Evolutionary conservation across 805 yeast genomes (phyloP).

Genomic region (Schwanniomyces pseudopolymorphus): DNA sequence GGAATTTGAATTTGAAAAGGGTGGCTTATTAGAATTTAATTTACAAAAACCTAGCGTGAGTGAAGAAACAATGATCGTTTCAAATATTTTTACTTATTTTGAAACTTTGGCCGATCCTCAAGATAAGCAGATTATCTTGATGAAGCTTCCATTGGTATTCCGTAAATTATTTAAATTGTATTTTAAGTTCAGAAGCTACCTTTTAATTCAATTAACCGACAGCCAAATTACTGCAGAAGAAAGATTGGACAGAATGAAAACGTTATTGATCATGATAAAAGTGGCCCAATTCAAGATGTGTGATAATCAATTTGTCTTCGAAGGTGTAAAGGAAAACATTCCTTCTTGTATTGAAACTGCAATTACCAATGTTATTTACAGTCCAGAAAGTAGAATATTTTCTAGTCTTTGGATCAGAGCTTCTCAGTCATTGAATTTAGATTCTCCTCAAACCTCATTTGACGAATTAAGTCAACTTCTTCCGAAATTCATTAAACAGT

Average conservation of each 20-base stretch:
- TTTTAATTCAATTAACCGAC: slow-evolving; percentile 66
- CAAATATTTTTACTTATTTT: slow-evolving; percentile 72
- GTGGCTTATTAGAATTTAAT: slow-evolving; percentile 58
- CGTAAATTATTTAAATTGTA: slow-evolving; percentile 66
- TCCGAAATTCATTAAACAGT: slow-evolving; percentile 24
- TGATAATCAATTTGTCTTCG: slow-evolving; percentile 40
- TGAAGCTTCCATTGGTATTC: slow-evolving; percentile 67
- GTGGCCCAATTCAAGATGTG: slow-evolving; percentile 68
- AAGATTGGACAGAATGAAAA: slow-evolving; percentile 67
- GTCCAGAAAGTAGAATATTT: slow-evolving; percentile 78
- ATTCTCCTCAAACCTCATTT: slow-evolving; percentile 14
- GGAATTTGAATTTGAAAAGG: slow-evolving; percentile 64
- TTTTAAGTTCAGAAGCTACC: slow-evolving; percentile 60
- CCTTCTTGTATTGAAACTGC: slow-evolving; percentile 89
- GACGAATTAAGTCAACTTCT: slow-evolving; percentile 31
- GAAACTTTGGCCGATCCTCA: slow-evolving; percentile 53
- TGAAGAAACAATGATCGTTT: slow-evolving; percentile 59
- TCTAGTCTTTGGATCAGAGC: slow-evolving; percentile 70
- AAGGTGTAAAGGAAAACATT: slow-evolving; percentile 37
- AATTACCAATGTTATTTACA: slow-evolving; percentile 64
- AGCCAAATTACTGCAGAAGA: slow-evolving; percentile 53
- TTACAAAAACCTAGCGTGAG: slow-evolving; percentile 36
- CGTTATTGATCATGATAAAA: slow-evolving; percentile 64
- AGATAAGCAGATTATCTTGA: slow-evolving; percentile 33
- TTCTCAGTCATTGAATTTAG: slow-evolving; percentile 26